Evolutionary conservation across 345 rosid genomes (phyloP).

Genomic region (Moricandia moricandioides): DNA sequence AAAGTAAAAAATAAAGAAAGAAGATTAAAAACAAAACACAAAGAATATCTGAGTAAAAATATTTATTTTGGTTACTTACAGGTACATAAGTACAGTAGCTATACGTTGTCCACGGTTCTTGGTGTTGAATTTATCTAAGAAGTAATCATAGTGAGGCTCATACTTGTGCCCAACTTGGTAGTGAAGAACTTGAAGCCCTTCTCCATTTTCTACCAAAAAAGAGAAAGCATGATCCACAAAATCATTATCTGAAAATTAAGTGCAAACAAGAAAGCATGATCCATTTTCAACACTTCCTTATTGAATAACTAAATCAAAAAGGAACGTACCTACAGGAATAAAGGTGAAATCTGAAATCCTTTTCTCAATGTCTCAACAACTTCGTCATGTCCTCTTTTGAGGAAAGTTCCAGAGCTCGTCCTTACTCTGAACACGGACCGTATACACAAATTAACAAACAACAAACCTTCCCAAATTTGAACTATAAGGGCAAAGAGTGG

Average conservation of each 20-base stretch:
- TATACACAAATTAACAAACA: not conserved
- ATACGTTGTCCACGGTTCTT: conserved; percentile 92
- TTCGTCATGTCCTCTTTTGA: conserved; percentile 75
- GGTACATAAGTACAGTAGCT: conserved; percentile 96
- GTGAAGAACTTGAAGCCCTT: conserved; percentile 95
- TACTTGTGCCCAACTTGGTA: conserved; percentile 96
- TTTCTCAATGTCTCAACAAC: conserved; percentile 71
- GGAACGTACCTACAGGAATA: conserved; percentile 73
- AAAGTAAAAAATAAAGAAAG: too few species aligned
- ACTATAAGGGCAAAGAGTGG: not conserved
- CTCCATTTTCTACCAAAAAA: conserved; percentile 70
- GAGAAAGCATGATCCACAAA: not conserved
- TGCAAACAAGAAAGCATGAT: too few species aligned
- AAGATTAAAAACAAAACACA: not conserved
- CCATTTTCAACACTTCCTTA: too few species aligned
- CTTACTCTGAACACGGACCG: conserved; percentile 54
- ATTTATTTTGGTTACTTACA: conserved; percentile 49
- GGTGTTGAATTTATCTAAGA: conserved; percentile 78
- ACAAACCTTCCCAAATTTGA: not conserved
- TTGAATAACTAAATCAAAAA: not conserved
- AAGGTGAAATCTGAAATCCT: conserved; percentile 89
- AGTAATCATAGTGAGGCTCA: conserved; percentile 94
- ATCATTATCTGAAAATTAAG: too few species aligned
- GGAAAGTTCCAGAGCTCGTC: conserved; percentile 91
- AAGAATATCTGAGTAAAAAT: conserved; percentile 2